Evolutionary conservation across 257 asterid species (phyloP).

Genomic region (Leonotis leonurus): DNA sequence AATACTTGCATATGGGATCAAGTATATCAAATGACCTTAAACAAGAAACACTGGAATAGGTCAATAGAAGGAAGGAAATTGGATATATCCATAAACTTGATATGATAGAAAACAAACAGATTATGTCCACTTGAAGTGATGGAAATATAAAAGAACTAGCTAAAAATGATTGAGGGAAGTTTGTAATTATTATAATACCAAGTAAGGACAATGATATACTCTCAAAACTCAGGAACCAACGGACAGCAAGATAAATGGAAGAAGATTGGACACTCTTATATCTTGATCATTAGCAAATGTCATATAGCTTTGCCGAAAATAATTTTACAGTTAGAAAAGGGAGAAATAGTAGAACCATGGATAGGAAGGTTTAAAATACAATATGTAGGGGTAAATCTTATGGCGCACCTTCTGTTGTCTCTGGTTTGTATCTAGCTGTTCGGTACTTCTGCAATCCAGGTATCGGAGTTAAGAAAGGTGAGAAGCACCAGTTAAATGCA

Average conservation of each 20-base stretch:
- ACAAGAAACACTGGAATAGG: not conserved
- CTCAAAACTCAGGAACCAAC: not conserved
- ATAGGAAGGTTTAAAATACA: slow-evolving; percentile 4
- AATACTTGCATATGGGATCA: not conserved
- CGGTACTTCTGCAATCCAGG: slow-evolving; percentile 95
- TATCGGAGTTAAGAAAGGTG: too few species aligned
- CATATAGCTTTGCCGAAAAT: not conserved
- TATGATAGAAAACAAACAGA: not conserved
- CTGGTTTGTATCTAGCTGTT: slow-evolving; percentile 84
- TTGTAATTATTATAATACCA: not conserved
- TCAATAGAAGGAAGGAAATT: not conserved
- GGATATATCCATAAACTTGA: not conserved
- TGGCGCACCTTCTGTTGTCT: slow-evolving; percentile 58
- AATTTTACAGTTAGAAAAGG: not conserved
- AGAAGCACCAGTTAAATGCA: too few species aligned
- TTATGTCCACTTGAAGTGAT: not conserved
- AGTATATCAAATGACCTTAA: not conserved
- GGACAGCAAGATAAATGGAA: not conserved
- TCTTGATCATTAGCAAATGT: not conserved
- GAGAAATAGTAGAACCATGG: not conserved
- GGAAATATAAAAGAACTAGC: not conserved
- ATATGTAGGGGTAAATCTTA: not conserved
- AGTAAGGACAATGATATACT: not conserved
- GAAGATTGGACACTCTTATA: not conserved
- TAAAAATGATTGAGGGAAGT: not conserved